Base-by-base conservation (phyloP, 2,329 filamentous ascomycete genomes). In the Neonectria punicea region DNA sequence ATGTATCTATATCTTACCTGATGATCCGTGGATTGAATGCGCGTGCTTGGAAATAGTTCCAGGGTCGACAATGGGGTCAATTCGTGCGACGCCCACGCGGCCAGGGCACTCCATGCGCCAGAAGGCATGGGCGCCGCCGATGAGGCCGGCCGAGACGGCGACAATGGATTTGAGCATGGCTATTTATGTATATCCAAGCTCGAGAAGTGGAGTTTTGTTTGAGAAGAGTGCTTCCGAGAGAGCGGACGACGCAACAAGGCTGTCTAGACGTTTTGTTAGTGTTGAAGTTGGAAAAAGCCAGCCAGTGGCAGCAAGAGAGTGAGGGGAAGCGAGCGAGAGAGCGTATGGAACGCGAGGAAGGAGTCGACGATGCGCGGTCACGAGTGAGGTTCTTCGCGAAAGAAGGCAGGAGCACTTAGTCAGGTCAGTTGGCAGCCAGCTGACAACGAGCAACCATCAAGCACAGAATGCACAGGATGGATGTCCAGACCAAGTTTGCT, bases 41-140 rank as follows among this genome's bases (percentile, higher is more conserved):
- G 87, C 86, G 79, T 97, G 94, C 64, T 83, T 77, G 10, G 90
- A 87, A 36, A 88, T 67, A 20, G 74, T 72, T 54, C 88, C 90
- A 3, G 86, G 86, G 63, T 88, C 85, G 61, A 96, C 84, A 61
- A 97, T 84, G 18, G 93, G 93, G 76, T 97, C 93, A 44, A 97
- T 83, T 62, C 93, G 88, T 54, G 89, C 91, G 62, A 93, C 78
- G 67, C 89, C 92, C 69, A 89, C 84, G 51, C 87, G 86, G 61
- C 89, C 90, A 71, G 88, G 91, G 80, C 93, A 97, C 73, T 93
- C 91, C 86, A 97, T 92, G 76, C 94, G 93, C 93, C 93, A 97
- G 80, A 97, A 97, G 65, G 92, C 94, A 71, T 86, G 76, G 51
- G 83, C 85, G 62, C 80, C 70, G 44, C 76, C 76, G 41, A 80